Evolutionary conservation across 163 green algal genomes (phyloP), one percentile per base, ranked within the genome.

Genomic region (Scenedesmus sp.): DNA sequence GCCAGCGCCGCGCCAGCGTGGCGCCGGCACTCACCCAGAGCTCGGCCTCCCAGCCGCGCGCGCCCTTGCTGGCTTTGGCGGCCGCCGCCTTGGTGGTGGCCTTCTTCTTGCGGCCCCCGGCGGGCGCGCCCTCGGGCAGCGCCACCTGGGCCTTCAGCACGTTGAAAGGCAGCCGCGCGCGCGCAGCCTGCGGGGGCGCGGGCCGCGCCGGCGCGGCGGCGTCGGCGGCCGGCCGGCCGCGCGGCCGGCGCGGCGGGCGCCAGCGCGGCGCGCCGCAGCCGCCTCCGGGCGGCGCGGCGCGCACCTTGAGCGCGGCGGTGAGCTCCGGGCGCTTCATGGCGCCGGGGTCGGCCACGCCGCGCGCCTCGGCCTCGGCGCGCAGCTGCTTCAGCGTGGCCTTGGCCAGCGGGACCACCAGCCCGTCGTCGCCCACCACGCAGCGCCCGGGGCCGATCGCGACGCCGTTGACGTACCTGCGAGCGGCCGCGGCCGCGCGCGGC

Each of bases 331-430:
- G 34, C 74, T 75, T 81, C 44, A 74, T 64, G 24, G 33, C 74
- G 3, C 56, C 63, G 6, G 44, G 34, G 11, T 63, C 53, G 1
- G n/a, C 15, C 3, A 51, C 10, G 24, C 53, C 74, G 15, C 74
- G 56, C 13, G 63, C 74, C 31, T 60, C 45, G 0, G 74, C 62
- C 63, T 89, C 81, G 31, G 81, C 83, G 9, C 64, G 26, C 75
- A 92, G 63, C 84, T 92, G 69, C 34, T 26, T 36, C 20, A 84
- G 47, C 4, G 70, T 84, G 77, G 89, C 84, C 58, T 86, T 87
- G 20, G 75, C 60, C 4, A 85, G 69, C 5, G 79, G 69, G 17
- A 89, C 39, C 18, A 81, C 80, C 34, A 84, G 33, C 20, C 88
- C 88, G 14, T 83, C 75, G 1, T 88, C 84, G 10, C 80, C 81